Evolutionary conservation across 2,329 filamentous ascomycete genomes (phyloP).

Genomic region (Thelonectria olida): DNA sequence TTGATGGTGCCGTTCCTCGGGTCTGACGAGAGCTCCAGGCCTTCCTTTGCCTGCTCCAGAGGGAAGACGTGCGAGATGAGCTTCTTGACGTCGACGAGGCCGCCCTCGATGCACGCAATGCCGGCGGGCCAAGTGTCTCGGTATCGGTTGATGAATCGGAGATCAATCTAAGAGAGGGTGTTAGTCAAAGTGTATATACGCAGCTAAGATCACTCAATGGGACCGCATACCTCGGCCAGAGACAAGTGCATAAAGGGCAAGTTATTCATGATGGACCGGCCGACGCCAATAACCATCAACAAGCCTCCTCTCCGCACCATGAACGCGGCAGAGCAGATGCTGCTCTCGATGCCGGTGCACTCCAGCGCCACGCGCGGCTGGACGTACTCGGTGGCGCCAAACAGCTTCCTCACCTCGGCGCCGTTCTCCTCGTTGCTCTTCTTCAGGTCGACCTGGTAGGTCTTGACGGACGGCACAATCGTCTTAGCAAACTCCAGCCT

Average conservation of each 20-base stretch:
- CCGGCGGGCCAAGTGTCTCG: constrained; percentile 75
- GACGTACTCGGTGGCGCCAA: constrained; percentile 62
- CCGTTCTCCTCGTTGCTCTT: constrained; percentile 60
- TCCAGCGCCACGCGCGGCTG: constrained; percentile 69
- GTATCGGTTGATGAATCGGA: constrained; percentile 77
- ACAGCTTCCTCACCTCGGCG: constrained; percentile 61
- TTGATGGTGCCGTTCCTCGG: constrained; percentile 47
- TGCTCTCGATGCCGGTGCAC: constrained; percentile 73
- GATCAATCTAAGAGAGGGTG: constrained; percentile 68
- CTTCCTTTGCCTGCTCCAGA: constrained; percentile 69
- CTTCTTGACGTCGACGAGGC: constrained; percentile 68
- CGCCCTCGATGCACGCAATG: constrained; percentile 67
- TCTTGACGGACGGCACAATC: constrained; percentile 62
- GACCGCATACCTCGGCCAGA: constrained; percentile 63
- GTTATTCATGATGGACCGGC: constrained; percentile 69
- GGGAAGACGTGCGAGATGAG: constrained; percentile 69
- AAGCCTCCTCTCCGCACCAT: constrained; percentile 66
- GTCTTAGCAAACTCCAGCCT: constrained; percentile 66
- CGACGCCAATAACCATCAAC: constrained; percentile 72
- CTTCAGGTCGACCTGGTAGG: constrained; percentile 61
- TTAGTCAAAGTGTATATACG: background rate
- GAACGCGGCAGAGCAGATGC: constrained; percentile 67
- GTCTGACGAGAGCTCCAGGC: constrained; percentile 45
- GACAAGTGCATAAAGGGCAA: constrained; percentile 74
- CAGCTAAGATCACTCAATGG: constrained; percentile 16